phyloP scores from a whole-genome alignment of 148 eudicot genomes.

The Suaeda aralocaspica region DNA sequence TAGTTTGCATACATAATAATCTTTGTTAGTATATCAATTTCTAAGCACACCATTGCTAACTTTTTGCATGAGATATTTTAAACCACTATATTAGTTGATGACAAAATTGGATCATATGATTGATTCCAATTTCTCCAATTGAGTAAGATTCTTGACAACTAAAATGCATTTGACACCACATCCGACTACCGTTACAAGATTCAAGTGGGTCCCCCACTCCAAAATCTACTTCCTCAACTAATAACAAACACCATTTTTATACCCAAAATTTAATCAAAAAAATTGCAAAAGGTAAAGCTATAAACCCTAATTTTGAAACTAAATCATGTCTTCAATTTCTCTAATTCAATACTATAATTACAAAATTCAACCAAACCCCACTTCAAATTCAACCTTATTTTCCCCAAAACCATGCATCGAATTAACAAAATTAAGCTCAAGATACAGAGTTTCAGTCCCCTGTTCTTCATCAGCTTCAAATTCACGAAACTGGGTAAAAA shows the following conservation, averaged over 20 bases:
- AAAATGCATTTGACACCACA: constrained; percentile 20
- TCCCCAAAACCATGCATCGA: constrained; percentile 4
- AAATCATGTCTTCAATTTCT: constrained; percentile 30
- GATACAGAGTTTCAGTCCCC: neutral
- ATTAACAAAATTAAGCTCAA: neutral
- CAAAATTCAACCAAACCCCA: constrained; percentile 27
- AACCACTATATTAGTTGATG: too few relatives aligned
- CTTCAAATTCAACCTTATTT: neutral
- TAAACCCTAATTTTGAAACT: constrained; percentile 37
- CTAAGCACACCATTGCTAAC: too few relatives aligned
- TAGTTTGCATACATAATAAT: too few relatives aligned
- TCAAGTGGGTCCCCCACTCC: constrained; percentile 19
- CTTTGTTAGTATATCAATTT: too few relatives aligned
- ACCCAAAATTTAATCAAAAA: neutral
- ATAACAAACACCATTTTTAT: constrained; percentile 8
- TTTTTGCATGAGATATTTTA: too few relatives aligned
- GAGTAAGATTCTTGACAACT: constrained; percentile 36
- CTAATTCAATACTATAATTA: constrained; percentile 23
- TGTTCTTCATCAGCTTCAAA: neutral
- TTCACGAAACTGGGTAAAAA: neutral
- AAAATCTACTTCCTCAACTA: constrained; percentile 17
- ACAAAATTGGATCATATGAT: too few relatives aligned
- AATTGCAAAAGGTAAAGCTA: neutral
- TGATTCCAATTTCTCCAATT: neutral
- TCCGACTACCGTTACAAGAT: constrained; percentile 9